Evolutionary conservation across 1,284 basidiomycete genomes (phyloP), one percentile per base, ranked within the genome.

Genomic region (Wallemia hederae): DNA sequence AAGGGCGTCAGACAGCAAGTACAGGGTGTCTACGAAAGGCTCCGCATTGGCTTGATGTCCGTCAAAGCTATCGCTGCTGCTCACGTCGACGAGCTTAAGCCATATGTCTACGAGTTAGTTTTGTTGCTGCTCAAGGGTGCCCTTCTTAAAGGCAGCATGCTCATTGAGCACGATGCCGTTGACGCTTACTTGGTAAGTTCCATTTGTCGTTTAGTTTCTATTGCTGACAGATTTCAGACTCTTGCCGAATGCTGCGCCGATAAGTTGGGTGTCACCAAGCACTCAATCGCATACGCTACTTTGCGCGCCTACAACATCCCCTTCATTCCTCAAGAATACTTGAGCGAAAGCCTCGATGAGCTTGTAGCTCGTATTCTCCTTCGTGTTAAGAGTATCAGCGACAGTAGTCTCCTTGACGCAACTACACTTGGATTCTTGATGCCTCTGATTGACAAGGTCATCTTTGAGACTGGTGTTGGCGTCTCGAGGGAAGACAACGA

Each of bases 321-420:
- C 1, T 74, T 79, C 3, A 75, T 94, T 0, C 83, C 87, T 0
- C 79, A 80, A 61, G 81, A 86, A 56, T 74, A 85, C 62, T 75
- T 78, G 57, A 76, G 76, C 1, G 90, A 94, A 68, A 77, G 77
- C 1, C 68, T 89, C 49, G 76, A 76, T 64, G 88, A 77, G 22
- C 75, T 96, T 26, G 77, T 90, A 27, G 75, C 85, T 55, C 85
- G 92, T 22, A 81, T 97, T 1, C 74, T 99, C 0, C 88, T 96
- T 69, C 81, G 87, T 28, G 70, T 98, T 1, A 81, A 85, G 28
- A 84, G 80, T 62, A 73, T 91, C 1, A 82, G 85, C 0, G 86
- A 92, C 65, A 82, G 87, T 66, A 72, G 78, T 0, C 80, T 87
- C 0, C 82, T 98, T 59, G 87, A 94, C 67, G 77, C 81, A 0